phyloP scores from a whole-genome alignment of 2,329 filamentous ascomycete genomes.

The Verticillium klebahnii region DNA sequence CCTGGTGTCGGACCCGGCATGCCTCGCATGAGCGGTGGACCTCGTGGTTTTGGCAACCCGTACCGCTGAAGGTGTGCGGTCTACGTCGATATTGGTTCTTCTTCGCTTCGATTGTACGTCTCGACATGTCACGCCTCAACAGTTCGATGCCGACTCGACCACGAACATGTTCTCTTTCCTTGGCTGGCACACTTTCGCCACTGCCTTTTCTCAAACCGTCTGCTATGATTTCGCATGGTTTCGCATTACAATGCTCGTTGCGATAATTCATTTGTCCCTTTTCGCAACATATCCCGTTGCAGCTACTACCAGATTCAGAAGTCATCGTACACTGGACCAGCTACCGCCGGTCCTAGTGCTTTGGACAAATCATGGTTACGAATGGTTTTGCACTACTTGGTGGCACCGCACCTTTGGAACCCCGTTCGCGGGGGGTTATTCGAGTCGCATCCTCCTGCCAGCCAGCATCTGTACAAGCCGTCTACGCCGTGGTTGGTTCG shows the following conservation, averaged over 20 bases:
- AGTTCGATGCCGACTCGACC: constrained; percentile 16
- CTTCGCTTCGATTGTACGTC: background rate
- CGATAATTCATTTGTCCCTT: constrained; percentile 38
- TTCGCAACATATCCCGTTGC: constrained; percentile 45
- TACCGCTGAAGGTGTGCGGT: constrained; percentile 44
- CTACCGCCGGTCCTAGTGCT: constrained; percentile 44
- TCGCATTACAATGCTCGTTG: constrained; percentile 16
- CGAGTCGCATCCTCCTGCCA: constrained; percentile 6
- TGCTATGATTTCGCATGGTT: constrained; percentile 20
- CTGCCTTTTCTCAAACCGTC: constrained; percentile 2
- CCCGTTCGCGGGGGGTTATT: constrained; percentile 3
- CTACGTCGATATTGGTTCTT: background rate
- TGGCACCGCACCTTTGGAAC: constrained; percentile 6
- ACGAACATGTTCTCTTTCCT: constrained; percentile 16
- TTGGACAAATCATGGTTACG: constrained; percentile 61
- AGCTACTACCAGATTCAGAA: constrained; percentile 50
- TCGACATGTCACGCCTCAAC: background rate
- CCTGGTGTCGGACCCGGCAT: constrained; percentile 70
- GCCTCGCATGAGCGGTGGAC: constrained; percentile 51
- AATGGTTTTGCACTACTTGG: constrained; percentile 51
- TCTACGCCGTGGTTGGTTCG: background rate
- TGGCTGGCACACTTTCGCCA: constrained; percentile 3
- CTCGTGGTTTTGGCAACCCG: constrained; percentile 48
- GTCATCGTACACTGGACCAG: constrained; percentile 52
- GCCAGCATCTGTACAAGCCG: background rate